Evolutionary conservation across 2,329 filamentous ascomycete genomes (phyloP).

Genomic region (Fusarium nurragi): DNA sequence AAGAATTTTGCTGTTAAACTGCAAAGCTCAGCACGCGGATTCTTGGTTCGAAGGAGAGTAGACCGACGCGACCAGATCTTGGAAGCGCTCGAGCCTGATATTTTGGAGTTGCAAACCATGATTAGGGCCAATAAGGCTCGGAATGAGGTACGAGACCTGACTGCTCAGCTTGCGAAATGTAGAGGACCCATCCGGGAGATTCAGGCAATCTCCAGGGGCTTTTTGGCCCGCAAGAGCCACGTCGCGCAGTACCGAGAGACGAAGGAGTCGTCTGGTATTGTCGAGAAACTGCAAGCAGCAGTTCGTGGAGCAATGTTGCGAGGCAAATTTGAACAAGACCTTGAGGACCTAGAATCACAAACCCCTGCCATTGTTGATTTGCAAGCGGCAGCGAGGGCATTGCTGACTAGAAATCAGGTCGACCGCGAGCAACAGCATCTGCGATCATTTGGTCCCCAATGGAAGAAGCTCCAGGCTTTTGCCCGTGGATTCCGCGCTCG

Average conservation of each 20-base stretch:
- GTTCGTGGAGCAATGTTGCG: conserved; percentile 74
- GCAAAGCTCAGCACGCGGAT: conserved; percentile 81
- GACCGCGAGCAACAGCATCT: conserved; percentile 62
- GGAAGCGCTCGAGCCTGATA: conserved; percentile 74
- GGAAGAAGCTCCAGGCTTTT: conserved; percentile 56
- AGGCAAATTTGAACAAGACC: conserved; percentile 63
- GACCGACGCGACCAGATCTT: conserved; percentile 71
- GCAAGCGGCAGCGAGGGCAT: conserved; percentile 73
- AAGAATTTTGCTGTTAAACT: conserved; percentile 79
- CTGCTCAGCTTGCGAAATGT: conserved; percentile 68
- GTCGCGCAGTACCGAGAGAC: conserved; percentile 66
- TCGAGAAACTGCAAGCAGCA: conserved; percentile 71
- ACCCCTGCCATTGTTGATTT: conserved; percentile 62
- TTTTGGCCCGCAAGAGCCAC: conserved; percentile 68
- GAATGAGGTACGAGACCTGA: conserved; percentile 64
- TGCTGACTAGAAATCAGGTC: conserved; percentile 66
- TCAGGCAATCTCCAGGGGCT: conserved; percentile 73
- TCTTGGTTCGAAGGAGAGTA: conserved; percentile 73
- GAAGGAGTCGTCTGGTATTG: conserved; percentile 59
- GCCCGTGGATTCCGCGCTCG: conserved; percentile 61
- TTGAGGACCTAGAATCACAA: conserved; percentile 61
- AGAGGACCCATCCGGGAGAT: conserved; percentile 72
- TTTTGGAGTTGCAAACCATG: conserved; percentile 84
- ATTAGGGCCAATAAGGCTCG: conserved; percentile 75
- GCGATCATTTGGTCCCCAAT: conserved; percentile 58